Evolutionary conservation across 73 alveolate species (phyloP).

Genomic region (Symbiodinium natans): DNA sequence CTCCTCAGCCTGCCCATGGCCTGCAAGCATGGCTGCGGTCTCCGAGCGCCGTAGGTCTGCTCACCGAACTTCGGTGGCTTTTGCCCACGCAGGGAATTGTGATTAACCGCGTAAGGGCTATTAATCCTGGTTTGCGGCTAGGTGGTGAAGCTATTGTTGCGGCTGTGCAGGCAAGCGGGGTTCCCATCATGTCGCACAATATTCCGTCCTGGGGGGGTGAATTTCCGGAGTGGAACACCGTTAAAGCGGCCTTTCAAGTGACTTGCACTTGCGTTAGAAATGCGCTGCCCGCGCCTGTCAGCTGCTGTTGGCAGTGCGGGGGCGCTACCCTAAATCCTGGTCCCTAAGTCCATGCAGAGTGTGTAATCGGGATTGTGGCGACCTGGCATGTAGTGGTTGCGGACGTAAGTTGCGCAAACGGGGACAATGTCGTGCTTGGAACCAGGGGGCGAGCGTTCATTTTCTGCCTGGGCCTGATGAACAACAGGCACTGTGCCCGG

Average conservation of each 20-base stretch:
- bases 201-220: background rate
- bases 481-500: background rate
- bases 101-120: background rate
- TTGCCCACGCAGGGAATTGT: background rate
- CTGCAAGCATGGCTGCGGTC: background rate
- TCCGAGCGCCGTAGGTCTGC: background rate
- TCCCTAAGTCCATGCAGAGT: background rate
- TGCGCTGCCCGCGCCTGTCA: background rate
- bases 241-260: background rate
- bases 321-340: background rate
- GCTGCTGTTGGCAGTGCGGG: background rate
- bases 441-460: background rate
- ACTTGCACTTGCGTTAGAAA: background rate
- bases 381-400: background rate
- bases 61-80: background rate
- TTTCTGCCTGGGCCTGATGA: background rate
- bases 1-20: background rate
- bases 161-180: background rate
- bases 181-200: background rate
- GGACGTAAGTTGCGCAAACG: background rate
- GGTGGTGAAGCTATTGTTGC: background rate
- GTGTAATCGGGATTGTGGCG: background rate
- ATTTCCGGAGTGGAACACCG: background rate
- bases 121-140: background rate
- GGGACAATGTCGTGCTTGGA: background rate